phyloP scores from a whole-genome alignment of 2,329 filamentous ascomycete genomes.

The Penicillium sp. region DNA sequence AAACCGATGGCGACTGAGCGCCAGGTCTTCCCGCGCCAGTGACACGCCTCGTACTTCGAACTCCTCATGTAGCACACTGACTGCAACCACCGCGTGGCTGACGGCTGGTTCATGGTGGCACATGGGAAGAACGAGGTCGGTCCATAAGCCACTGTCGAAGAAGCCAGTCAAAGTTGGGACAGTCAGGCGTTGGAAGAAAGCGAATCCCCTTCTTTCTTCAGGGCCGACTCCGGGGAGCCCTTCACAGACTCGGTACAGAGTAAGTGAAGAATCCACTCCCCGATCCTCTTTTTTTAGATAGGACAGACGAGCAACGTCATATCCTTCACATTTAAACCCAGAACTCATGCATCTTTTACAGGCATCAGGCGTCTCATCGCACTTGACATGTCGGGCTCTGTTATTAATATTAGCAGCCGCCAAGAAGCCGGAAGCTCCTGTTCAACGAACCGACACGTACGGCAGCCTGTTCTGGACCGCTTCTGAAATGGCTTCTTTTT shows the following conservation, averaged over 20 bases:
- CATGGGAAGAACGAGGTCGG: neutral
- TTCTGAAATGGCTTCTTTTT: neutral
- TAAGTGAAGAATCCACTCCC: neutral
- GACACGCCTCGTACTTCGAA: neutral
- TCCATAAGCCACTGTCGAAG: neutral
- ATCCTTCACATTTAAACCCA: neutral
- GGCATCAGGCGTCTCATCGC: neutral
- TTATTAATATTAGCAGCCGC: neutral
- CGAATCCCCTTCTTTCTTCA: neutral
- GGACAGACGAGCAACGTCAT: neutral
- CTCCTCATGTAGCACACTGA: neutral
- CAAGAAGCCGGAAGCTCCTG: neutral
- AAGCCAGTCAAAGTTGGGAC: neutral
- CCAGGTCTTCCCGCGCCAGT: neutral
- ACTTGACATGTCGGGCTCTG: neutral
- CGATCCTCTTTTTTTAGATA: neutral
- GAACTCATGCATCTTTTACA: neutral
- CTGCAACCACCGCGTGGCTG: neutral
- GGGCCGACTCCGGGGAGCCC: neutral
- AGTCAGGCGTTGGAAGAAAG: neutral
- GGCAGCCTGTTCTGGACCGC: neutral
- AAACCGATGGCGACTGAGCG: neutral
- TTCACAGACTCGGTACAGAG: neutral
- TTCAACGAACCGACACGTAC: neutral
- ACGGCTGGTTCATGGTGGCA: neutral